phyloP scores from a whole-genome alignment of 2,329 filamentous ascomycete genomes.

The Fusarium nodosum region DNA sequence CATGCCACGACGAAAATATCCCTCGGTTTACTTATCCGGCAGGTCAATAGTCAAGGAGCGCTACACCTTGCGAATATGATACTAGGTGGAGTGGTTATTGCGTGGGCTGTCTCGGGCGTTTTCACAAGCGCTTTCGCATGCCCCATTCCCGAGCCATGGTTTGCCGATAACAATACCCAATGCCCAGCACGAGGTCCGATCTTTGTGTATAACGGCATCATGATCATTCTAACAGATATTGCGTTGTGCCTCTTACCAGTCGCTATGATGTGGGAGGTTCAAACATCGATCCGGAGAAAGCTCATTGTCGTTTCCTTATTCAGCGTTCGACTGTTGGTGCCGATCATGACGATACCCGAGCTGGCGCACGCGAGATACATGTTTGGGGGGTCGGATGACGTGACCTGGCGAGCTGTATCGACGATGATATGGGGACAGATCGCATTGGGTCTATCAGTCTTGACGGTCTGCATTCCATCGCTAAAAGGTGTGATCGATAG shows the following conservation, averaged over 20 bases:
- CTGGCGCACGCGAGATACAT: conserved; percentile 32
- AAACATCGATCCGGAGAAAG: conserved; percentile 41
- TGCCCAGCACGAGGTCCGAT: conserved; percentile 33
- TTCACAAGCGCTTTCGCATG: conserved; percentile 40
- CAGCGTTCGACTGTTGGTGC: conserved; percentile 43
- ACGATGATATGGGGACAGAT: conserved; percentile 44
- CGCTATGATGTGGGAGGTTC: conserved; percentile 47
- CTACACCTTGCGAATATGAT: conserved; percentile 36
- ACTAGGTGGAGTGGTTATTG: conserved; percentile 19
- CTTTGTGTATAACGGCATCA: conserved; percentile 36
- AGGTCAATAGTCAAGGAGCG: conserved; percentile 36
- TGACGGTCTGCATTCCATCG: conserved; percentile 46
- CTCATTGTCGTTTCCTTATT: conserved; percentile 39
- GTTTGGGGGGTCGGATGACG: conserved; percentile 29
- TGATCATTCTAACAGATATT: conserved; percentile 38
- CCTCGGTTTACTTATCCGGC: conserved; percentile 43
- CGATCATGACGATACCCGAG: conserved; percentile 39
- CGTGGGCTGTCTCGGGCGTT: conserved; percentile 31
- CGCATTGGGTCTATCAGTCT: conserved; percentile 38
- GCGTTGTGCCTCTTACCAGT: conserved; percentile 37
- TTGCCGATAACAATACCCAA: conserved; percentile 6
- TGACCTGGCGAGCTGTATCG: conserved; percentile 35
- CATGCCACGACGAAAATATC: conserved; percentile 42
- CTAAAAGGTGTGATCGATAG: conserved; percentile 46
- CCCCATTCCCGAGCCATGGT: conserved; percentile 39